Percentiles rank a stretch among this genome's conserved stretches.
Evolutionary conservation across 192 early-diverging fungal species (phyloP).

Genomic region (Powellomyces hirtus): DNA sequence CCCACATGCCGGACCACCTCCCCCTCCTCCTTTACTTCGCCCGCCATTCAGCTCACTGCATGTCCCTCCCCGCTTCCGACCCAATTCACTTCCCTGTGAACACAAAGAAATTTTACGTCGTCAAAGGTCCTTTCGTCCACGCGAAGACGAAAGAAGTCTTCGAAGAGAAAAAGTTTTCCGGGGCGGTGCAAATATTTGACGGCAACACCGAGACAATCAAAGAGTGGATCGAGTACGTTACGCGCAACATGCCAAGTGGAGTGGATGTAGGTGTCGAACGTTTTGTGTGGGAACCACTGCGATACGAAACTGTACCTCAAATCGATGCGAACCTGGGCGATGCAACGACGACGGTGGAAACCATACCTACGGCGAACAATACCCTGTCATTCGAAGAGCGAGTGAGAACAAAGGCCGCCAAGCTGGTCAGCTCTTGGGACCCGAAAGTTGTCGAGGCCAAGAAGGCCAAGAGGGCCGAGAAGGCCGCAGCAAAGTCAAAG

Average conservation of each 20-base stretch:
- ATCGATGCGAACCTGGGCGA: background rate
- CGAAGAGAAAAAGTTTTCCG: conserved; percentile 85
- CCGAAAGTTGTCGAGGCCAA: background rate
- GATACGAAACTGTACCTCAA: background rate
- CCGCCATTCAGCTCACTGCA: conserved; percentile 71
- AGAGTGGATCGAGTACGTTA: conserved; percentile 79
- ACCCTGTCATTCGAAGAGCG: conserved; percentile 1
- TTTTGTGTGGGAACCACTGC: conserved; percentile 52
- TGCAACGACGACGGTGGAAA: background rate
- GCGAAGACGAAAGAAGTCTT: conserved; percentile 97
- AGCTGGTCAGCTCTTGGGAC: background rate
- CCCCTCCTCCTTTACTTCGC: conserved; percentile 87
- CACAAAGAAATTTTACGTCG: conserved; percentile 80
- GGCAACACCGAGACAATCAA: conserved; percentile 69
- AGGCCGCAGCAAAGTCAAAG: background rate
- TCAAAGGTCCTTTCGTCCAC: conserved; percentile 91
- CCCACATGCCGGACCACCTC: conserved; percentile 79
- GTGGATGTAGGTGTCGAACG: conserved; percentile 77
- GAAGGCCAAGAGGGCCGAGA: background rate
- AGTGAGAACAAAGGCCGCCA: background rate
- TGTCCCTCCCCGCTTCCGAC: conserved; percentile 72
- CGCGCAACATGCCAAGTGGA: conserved; percentile 78
- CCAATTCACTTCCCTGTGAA: conserved; percentile 68
- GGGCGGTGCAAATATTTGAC: conserved; percentile 78
- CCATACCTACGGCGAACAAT: background rate